phyloP scores from a whole-genome alignment of 768 basidiomycete species.

The Rubroboletus pulcherrimus region DNA sequence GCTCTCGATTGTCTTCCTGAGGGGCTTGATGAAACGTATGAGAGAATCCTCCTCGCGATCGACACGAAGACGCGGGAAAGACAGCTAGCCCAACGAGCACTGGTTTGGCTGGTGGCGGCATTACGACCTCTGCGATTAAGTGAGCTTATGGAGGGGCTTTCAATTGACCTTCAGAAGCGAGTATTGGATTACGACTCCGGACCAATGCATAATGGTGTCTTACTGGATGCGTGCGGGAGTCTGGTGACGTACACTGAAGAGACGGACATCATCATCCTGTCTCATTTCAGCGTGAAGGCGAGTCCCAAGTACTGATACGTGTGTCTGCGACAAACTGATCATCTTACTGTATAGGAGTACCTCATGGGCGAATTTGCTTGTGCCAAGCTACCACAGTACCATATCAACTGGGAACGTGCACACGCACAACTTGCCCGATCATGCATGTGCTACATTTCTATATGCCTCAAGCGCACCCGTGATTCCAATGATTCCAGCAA shows the following conservation, averaged over 20 bases:
- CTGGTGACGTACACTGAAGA: neutral
- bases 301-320: neutral
- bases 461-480: neutral
- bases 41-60: neutral
- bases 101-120: neutral
- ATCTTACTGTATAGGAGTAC: neutral
- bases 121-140: neutral
- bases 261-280: neutral
- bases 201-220: conserved; percentile 1
- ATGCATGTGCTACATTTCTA: neutral
- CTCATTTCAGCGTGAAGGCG: conserved; percentile 8
- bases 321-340: neutral
- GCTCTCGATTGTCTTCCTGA: neutral
- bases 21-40: neutral
- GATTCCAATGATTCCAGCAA: neutral
- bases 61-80: neutral
- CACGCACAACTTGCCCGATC: neutral
- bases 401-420: neutral
- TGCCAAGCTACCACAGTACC: neutral
- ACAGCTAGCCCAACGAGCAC: neutral
- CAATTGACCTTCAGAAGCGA: neutral
- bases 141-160: neutral
- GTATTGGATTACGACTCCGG: neutral
- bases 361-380: neutral
- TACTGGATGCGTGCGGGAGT: conserved; percentile 8